Evolutionary conservation across 2,329 filamentous ascomycete genomes (phyloP).

Genomic region (Epichloe scottii): DNA sequence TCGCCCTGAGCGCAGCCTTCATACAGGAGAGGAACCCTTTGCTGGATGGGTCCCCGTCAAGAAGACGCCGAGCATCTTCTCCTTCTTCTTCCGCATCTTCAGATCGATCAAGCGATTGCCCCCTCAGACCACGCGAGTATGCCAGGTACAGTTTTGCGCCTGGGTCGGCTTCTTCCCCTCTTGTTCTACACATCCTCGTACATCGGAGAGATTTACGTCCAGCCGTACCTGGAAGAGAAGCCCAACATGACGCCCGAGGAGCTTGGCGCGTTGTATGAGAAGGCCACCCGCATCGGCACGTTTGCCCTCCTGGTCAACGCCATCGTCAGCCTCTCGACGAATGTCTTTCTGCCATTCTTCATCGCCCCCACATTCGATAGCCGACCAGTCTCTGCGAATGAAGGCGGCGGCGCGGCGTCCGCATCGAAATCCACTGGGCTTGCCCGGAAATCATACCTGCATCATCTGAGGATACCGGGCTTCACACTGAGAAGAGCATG

Average conservation of each 20-base stretch:
- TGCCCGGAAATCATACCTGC: constrained; percentile 32
- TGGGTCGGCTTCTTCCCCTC: constrained; percentile 95
- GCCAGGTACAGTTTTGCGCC: constrained; percentile 69
- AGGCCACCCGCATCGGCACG: constrained; percentile 75
- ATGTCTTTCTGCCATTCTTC: constrained; percentile 74
- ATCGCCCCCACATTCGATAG: constrained; percentile 67
- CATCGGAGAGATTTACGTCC: constrained; percentile 82
- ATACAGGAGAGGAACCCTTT: constrained; percentile 74
- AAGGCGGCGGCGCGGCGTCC: not conserved
- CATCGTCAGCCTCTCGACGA: constrained; percentile 68
- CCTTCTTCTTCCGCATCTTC: constrained; percentile 71
- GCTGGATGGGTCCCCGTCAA: constrained; percentile 49
- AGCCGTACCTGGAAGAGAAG: constrained; percentile 65
- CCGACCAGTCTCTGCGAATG: constrained; percentile 16
- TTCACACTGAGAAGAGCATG: constrained; percentile 82
- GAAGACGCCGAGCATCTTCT: constrained; percentile 51
- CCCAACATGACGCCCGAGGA: constrained; percentile 66
- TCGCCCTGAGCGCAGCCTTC: constrained; percentile 54
- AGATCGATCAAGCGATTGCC: constrained; percentile 67
- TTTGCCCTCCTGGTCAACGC: constrained; percentile 84
- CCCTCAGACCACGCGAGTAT: constrained; percentile 71
- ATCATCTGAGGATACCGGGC: constrained; percentile 60
- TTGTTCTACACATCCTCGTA: constrained; percentile 93
- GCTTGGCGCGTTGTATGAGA: constrained; percentile 69
- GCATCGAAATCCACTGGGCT: not conserved